Percentiles rank a stretch among this genome's conserved stretches.
Evolutionary conservation across 2,329 filamentous ascomycete species (phyloP).

Genomic region (Venturia oleaginea): DNA sequence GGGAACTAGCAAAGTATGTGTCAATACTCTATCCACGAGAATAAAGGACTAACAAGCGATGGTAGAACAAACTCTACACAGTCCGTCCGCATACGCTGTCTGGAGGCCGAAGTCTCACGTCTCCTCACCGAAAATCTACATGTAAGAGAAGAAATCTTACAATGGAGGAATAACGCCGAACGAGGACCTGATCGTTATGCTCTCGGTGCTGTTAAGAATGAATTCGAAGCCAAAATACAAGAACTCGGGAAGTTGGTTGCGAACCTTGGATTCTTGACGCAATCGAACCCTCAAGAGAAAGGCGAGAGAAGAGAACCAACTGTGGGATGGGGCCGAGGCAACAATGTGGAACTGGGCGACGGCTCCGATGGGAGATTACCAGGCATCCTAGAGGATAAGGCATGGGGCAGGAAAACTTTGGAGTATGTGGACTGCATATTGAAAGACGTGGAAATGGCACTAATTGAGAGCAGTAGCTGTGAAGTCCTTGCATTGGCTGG

Average conservation of each 20-base stretch:
- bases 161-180: constrained; percentile 58
- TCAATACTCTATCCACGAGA: not conserved
- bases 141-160: constrained; percentile 60
- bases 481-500: constrained; percentile 45
- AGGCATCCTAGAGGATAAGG: constrained; percentile 61
- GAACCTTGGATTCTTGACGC: constrained; percentile 43
- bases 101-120: constrained; percentile 67
- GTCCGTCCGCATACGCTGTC: constrained; percentile 63
- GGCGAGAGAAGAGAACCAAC: constrained; percentile 30
- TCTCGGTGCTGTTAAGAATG: constrained; percentile 58
- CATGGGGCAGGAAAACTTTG: constrained; percentile 57
- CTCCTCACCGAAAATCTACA: constrained; percentile 72
- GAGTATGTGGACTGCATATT: constrained; percentile 42
- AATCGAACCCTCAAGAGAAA: constrained; percentile 33
- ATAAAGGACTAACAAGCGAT: not conserved
- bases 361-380: constrained; percentile 49
- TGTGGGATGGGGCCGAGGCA: constrained; percentile 44
- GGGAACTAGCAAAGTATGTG: constrained; percentile 59
- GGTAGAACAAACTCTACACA: constrained; percentile 64
- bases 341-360: constrained; percentile 39
- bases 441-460: constrained; percentile 8
- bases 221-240: constrained; percentile 62
- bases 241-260: constrained; percentile 62
- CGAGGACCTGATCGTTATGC: constrained; percentile 50
- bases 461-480: constrained; percentile 7